Conservation (phyloP, 2,329 filamentous ascomycete genomes). For the Pestalotiopsis fici region DNA sequence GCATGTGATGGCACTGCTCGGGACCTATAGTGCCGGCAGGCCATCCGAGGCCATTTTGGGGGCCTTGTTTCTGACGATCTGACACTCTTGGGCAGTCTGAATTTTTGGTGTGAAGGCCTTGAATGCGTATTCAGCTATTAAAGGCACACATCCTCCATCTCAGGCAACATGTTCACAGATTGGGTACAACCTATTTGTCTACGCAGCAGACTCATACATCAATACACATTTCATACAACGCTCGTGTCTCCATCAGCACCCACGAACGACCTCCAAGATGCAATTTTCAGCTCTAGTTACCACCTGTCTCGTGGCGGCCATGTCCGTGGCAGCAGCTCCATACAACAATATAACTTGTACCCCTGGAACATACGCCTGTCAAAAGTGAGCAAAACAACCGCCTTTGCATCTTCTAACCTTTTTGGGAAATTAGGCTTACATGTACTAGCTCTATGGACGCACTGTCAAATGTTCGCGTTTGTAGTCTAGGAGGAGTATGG, state of each 20-base stretch:
- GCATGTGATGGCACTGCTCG: not conserved
- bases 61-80: not conserved
- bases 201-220: too few species aligned
- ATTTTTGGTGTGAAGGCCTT: too few species aligned
- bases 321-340: not conserved
- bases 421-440: not conserved
- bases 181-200: too few species aligned
- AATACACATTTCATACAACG: not conserved
- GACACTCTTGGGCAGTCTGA: not conserved
- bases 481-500: slow-evolving; percentile 13
- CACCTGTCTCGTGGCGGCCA: not conserved
- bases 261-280: not conserved
- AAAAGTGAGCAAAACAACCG: not conserved
- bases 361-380: slow-evolving; percentile 8
- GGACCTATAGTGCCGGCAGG: not conserved
- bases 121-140: too few species aligned
- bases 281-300: not conserved
- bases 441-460: slow-evolving; percentile 7
- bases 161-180: too few species aligned
- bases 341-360: not conserved
- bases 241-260: not conserved
- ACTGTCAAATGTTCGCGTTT: slow-evolving; percentile 18
- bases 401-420: not conserved
- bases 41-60: not conserved
- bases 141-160: too few species aligned